Evolutionary conservation across 1,284 basidiomycete genomes (phyloP), one percentile per base, ranked within the genome.

Genomic region (Fomitopsis schrenkii): DNA sequence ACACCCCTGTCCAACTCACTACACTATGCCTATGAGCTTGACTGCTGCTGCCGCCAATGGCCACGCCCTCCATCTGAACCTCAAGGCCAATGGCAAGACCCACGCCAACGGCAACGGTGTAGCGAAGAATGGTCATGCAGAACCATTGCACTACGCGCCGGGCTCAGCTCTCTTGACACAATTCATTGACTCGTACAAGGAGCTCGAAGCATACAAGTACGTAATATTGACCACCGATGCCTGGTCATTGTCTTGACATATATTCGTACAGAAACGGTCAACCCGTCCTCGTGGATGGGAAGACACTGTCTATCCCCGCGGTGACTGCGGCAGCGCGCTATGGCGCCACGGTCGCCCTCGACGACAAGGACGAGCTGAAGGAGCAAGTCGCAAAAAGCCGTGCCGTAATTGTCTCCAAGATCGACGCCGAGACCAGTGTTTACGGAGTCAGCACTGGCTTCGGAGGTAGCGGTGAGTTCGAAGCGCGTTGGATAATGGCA

Each of bases 401-500:
- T 50, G 74, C 78, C 57, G 82, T 86, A 59, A 85, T 94, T 56
- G 77, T 82, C 35, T 78, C 80, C 68, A 91, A 92, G 72, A 82
- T 95, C 52, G 80, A 83, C 33, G 78, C 83, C 8, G 85, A 86
- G 22, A 81, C 84, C 61, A 90, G 87, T 66, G 81, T 94, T 46
- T 94, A 93, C 66, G 92, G 92, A 41, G 88, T 93, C 38, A 88
- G 88, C 46, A 93, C 92, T 17, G 92, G 92, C 54, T 94, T 91
- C 68, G 91, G 91, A 57, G 90, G 90, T 22, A 89, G 86, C 66
- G 88, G 87, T 86, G 66, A 63, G 80, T 71, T 52, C n/a, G 50
- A 44, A 45, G 17, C 46, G 45, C 17, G 33, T n/a, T 35, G 12
- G 22, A 26, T n/a, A 54, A 19, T 12, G 17, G 12, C 35, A 54